Evolutionary conservation across 2,329 filamentous ascomycete species (phyloP), one percentile per base, ranked within the genome.

Genomic region (Lecanoromycetidae sp.): DNA sequence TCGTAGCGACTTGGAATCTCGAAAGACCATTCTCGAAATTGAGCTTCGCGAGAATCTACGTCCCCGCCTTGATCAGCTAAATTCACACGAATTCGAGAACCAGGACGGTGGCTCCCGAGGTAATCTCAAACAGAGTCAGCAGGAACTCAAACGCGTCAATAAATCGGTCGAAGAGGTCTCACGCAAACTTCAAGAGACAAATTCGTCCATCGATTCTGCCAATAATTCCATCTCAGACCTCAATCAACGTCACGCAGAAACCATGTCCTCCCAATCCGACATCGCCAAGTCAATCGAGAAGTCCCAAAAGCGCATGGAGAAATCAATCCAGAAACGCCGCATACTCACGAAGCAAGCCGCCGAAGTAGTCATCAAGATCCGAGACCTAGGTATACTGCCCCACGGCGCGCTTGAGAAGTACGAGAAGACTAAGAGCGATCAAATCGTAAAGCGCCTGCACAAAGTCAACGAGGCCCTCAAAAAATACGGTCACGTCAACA

Each of bases 401-500:
- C 88, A 96, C 52, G 88, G 95, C 58, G 87, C 90, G 0, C 91
- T 94, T 61, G 84, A 84, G 55, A 91, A 88, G 59, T 98, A 94
- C 62, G 80, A 85, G 59, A 82, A 82, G 56, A 83, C 87, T 63
- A 82, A 87, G 56, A 79, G 82, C 22, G 85, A 88, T 53, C 77
- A 74, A 42, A 84, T 90, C 45, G 72, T 74, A 44, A 76, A 75
- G 58, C 80, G 82, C 48, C 77, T 96, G 20, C 87, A 91, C 67
- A 93, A 88, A 60, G 87, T 90, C 59, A 93, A 94, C 54, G 86
- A 94, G 57, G 80, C 84, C 0, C 72, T 96, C 46, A 96, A 96
- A 69, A 94, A 95, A 63, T 96, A 91, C 68, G 87, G 87, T 46
- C 87, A 95, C 59, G 88, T 98, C 68, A 98, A 98, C 76, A 98